Evolutionary conservation across 2,329 filamentous ascomycete genomes (phyloP).

Genomic region (Ascochyta fabae): DNA sequence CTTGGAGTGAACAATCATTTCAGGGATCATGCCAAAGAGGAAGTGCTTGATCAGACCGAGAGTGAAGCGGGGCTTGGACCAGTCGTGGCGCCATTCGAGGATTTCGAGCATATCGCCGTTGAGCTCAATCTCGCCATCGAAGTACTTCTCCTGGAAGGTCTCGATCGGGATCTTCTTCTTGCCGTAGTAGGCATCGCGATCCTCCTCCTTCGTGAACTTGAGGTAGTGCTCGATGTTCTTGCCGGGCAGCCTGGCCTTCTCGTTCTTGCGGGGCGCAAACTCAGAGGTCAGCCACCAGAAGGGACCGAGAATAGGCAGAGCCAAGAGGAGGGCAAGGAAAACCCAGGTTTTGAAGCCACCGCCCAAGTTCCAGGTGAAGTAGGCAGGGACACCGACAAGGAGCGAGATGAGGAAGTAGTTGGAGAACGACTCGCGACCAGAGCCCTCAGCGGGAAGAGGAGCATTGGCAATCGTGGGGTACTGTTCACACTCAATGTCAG

Average conservation of each 20-base stretch:
- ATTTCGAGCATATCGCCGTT: conserved; percentile 90
- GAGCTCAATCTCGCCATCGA: conserved; percentile 92
- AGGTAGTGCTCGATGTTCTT: conserved; percentile 91
- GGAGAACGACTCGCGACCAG: conserved; percentile 86
- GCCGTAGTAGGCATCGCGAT: conserved; percentile 73
- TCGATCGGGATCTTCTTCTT: conserved; percentile 85
- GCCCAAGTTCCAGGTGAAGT: conserved; percentile 80
- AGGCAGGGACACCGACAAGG: conserved; percentile 75
- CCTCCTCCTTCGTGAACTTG: conserved; percentile 71
- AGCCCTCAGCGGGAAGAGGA: conserved; percentile 86
- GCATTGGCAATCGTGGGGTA: conserved; percentile 91
- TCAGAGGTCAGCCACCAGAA: conserved; percentile 85
- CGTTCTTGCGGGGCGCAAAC: conserved; percentile 86
- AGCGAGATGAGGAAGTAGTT: conserved; percentile 77
- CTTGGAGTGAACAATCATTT: conserved; percentile 90
- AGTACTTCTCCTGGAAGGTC: conserved; percentile 98
- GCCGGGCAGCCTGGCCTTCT: conserved; percentile 86
- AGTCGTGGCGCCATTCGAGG: conserved; percentile 94
- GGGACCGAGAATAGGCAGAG: conserved; percentile 76
- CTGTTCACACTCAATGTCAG: conserved; percentile 56
- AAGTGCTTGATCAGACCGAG: conserved; percentile 85
- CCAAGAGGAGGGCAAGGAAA: conserved; percentile 82
- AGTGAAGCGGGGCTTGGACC: conserved; percentile 94
- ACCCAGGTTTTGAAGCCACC: conserved; percentile 87
- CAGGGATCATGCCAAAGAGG: conserved; percentile 83